phyloP scores from a whole-genome alignment of 1,284 basidiomycete species.

The Pseudozyma thailandica region DNA sequence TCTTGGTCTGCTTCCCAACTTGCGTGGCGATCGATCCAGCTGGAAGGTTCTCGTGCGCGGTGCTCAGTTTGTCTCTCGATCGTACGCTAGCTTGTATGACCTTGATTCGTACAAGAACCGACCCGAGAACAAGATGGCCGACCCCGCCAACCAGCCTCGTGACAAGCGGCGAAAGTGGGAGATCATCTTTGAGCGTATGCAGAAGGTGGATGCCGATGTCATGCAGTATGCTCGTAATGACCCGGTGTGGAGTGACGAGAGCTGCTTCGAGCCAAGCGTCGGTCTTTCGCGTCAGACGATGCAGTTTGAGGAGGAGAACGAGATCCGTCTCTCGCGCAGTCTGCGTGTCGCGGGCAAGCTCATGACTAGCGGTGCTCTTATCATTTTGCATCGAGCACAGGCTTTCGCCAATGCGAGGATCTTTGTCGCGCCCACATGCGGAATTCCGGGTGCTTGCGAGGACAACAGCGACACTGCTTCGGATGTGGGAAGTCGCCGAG shows the following conservation, averaged over 20 bases:
- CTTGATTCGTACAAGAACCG: conserved; percentile 51
- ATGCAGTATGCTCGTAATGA: conserved; percentile 54
- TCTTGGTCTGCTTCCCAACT: conserved; percentile 47
- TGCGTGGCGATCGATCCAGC: conserved; percentile 45
- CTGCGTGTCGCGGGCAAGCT: conserved; percentile 54
- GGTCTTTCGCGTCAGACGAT: conserved; percentile 34
- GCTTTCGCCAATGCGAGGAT: conserved; percentile 59
- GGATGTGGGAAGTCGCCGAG: conserved; percentile 16
- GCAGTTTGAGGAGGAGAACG: conserved; percentile 51
- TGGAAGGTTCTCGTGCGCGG: conserved; percentile 59
- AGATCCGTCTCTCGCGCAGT: conserved; percentile 44
- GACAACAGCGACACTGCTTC: conserved; percentile 43
- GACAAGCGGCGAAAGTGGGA: conserved; percentile 42
- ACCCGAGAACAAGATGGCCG: conserved; percentile 30
- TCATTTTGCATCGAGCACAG: conserved; percentile 59
- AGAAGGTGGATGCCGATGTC: conserved; percentile 55
- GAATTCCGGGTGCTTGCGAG: conserved; percentile 53
- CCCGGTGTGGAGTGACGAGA: conserved; percentile 49
- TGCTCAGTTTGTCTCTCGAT: conserved; percentile 54
- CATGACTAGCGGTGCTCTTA: conserved; percentile 59
- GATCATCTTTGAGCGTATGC: conserved; percentile 56
- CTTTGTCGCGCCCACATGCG: conserved; percentile 58
- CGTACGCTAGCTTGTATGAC: conserved; percentile 53
- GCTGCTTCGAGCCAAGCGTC: conserved; percentile 40
- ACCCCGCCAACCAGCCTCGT: conserved; percentile 26